phyloP scores from a whole-genome alignment of 1,284 basidiomycete species.

The Takashimella koratensis region DNA sequence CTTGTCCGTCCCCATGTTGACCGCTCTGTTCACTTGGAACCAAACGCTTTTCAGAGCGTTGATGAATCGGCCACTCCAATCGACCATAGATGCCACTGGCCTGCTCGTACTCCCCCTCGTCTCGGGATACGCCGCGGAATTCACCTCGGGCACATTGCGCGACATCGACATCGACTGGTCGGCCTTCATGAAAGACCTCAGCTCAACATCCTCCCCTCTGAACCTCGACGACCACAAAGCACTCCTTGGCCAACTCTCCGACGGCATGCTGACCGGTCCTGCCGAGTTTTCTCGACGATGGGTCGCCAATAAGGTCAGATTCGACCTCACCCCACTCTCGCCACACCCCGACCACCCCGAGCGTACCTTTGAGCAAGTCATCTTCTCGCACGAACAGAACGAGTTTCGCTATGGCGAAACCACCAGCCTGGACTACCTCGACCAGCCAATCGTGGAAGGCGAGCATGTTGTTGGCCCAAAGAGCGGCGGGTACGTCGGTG shows the following conservation, averaged over 20 bases:
- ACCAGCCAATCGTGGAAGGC: slow-evolving; percentile 26
- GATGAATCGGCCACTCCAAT: slow-evolving; percentile 22
- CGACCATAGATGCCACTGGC: slow-evolving; percentile 11
- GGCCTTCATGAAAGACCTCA: not conserved
- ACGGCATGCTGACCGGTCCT: slow-evolving; percentile 20
- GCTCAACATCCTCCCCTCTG: slow-evolving; percentile 8
- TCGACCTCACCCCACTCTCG: slow-evolving; percentile 28
- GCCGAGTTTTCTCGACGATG: slow-evolving; percentile 24
- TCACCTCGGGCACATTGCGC: not conserved
- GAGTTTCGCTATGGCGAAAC: not conserved
- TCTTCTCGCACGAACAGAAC: not conserved
- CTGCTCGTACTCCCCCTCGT: slow-evolving; percentile 32
- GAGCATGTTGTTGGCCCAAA: slow-evolving; percentile 12
- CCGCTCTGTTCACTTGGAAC: slow-evolving; percentile 21
- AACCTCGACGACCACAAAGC: slow-evolving; percentile 6
- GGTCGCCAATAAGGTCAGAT: slow-evolving; percentile 17
- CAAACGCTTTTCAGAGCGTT: slow-evolving; percentile 27
- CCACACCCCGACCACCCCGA: slow-evolving; percentile 12
- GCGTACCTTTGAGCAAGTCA: slow-evolving; percentile 10
- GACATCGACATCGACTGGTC: slow-evolving; percentile 31
- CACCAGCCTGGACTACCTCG: not conserved
- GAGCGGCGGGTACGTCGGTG: slow-evolving; percentile 22
- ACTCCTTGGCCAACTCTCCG: slow-evolving; percentile 13
- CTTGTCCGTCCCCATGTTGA: slow-evolving; percentile 7
- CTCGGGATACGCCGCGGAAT: not conserved